These are phyloP conservation scores for Pulveroboletus sp. DNA, from an alignment of 768 basidiomycete species.

Conservation along the genomic window DNA sequence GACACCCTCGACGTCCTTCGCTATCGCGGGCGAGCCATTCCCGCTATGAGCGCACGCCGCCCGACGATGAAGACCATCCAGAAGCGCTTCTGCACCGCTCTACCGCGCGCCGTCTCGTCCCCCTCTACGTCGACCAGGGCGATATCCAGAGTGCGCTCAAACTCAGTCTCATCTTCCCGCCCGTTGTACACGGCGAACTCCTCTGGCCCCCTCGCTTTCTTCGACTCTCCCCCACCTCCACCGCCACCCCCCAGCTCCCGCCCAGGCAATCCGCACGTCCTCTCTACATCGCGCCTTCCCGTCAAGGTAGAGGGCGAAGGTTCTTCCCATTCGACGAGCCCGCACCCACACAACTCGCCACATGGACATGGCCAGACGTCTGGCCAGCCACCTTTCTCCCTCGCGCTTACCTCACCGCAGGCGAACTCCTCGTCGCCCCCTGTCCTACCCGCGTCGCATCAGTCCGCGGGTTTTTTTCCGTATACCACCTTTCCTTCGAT, in stretches of 20 bases:
- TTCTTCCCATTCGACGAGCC: slow-evolving; percentile 31
- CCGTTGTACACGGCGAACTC: slow-evolving; percentile 38
- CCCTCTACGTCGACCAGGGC: slow-evolving; percentile 28
- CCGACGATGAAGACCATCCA: slow-evolving; percentile 46
- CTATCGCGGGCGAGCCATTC: background rate
- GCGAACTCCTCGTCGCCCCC: slow-evolving; percentile 30
- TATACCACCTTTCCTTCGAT: slow-evolving; percentile 32
- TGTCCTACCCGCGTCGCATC: slow-evolving; percentile 26
- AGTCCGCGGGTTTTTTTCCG: slow-evolving; percentile 33
- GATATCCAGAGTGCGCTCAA: slow-evolving; percentile 41
- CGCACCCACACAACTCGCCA: slow-evolving; percentile 30
- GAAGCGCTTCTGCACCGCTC: slow-evolving; percentile 48
- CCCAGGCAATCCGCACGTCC: slow-evolving; percentile 35
- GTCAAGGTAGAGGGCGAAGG: slow-evolving; percentile 44
- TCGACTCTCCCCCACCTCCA: slow-evolving; percentile 36
- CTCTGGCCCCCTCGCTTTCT: slow-evolving; percentile 35
- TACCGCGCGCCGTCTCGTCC: slow-evolving; percentile 30
- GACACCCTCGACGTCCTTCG: background rate
- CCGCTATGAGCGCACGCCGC: slow-evolving; percentile 33
- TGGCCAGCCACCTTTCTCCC: slow-evolving; percentile 35
- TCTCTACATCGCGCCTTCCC: slow-evolving; percentile 41
- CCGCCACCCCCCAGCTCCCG: slow-evolving; percentile 38
- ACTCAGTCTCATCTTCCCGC: slow-evolving; percentile 37
- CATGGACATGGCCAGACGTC: slow-evolving; percentile 33
- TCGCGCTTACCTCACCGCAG: slow-evolving; percentile 43